Evolutionary conservation across 2,329 filamentous ascomycete species (phyloP), one percentile per base, ranked within the genome.

Genomic region (Curvularia eragrostidis): DNA sequence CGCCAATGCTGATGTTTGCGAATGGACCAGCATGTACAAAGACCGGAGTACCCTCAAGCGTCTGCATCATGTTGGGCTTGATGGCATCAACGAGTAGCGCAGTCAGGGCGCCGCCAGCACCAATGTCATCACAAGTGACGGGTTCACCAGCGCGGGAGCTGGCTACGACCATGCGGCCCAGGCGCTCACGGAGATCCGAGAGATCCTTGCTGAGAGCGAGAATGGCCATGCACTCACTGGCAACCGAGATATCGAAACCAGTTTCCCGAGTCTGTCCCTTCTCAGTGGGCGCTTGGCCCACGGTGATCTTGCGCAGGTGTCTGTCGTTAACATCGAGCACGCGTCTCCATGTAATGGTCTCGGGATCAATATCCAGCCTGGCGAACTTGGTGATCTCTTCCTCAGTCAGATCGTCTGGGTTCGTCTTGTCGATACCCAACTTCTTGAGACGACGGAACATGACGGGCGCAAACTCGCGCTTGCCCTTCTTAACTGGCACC

Each of bases 11-110:
- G 77, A 99, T 99, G 79, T 99, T 99, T 74, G 95, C 95, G 71
- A 99, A 99, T 15, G 95, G 95, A 4, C 95, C 95, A 21, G 95
- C 95, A 73, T 99, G 95, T 13, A 99, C 95, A 73, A 99, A 96
- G 2, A 98, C 95, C 0, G 95, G 95, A 7, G 95, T 99, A 26
- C 95, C 95, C 77, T 99, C 95, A 52, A 99, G 83, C 28, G 92
- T 97, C 79, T 99, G 95, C 95, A 99, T 98, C 64, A 99, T 82
- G 80, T 97, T 99, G 58, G 95, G 95, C 84, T 99, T 99, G 81
- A 98, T 96, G 55, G 95, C 93, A 78, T 99, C 95, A 81, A 90
- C 95, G 91, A 99, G 97, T 70, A 99, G 83, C 28, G 93, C 94
- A 42, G 95, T 93, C 64, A 99, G 82, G 49, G 95, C 95, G 69